Base-by-base conservation (phyloP, 2,329 filamentous ascomycete species). In the Trichoderma breve region DNA sequence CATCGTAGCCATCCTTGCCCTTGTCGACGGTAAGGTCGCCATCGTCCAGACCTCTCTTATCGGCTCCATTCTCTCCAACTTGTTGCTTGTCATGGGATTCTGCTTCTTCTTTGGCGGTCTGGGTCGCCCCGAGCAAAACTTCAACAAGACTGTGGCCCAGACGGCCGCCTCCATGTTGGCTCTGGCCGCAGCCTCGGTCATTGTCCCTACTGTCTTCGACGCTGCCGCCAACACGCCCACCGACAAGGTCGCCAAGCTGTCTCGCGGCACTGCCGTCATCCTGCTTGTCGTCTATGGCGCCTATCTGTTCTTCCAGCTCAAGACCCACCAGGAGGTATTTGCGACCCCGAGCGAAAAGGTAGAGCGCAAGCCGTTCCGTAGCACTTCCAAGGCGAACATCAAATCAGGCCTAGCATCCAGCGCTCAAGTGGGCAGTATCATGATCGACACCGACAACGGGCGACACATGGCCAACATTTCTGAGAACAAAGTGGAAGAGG, bases 11-110 rank as follows among this genome's bases (percentile, higher is more conserved):
- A 89, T 98, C 76, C 92, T 97, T 76, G 95, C 95, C 1, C 83
- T 98, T 61, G 83, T 88, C 32, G 88, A 97, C 73, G 80, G 87
- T 66, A 89, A 97, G 81, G 89, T 97, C 28, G 84, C 92, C 39
- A 97, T 98, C 73, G 94, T 98, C 7, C 94, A 98, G 81, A 97
- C 95, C 0, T 98, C 95, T 0, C 86, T 98, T 32, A 93, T 98
- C 74, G 95, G 95, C 71, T 95, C 92, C 81, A 97, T 98, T 80
- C 85, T 98, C 26, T 97, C 94, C 55, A 98, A 98, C 79, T 82
- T 98, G 72, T 87, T 97, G 4, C 88, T 97, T 15, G 93, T 97
- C 66, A 85, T 97, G 85, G 95, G 94, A 71, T 97, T 95, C 90
- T 96, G 91, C 80, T 98, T 97, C 86, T 96, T 97, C 84, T 91